Conservation (phyloP, 2,329 filamentous ascomycete species). For the Salinomyces thailandicus region DNA sequence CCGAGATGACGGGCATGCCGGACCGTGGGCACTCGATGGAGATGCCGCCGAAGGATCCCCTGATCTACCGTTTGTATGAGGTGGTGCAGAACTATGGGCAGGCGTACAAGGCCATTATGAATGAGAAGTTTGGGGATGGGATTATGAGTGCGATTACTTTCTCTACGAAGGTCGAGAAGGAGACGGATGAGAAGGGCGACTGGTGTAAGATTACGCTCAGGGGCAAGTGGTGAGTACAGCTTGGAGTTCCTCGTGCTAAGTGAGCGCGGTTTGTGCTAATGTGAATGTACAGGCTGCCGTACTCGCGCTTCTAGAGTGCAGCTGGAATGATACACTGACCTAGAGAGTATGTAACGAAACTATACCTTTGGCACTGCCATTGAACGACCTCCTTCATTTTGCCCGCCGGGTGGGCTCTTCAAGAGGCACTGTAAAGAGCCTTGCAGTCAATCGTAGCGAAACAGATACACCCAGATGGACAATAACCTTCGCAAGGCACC, state of each 20-base stretch:
- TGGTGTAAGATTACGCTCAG: constrained; percentile 79
- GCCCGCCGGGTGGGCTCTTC: too few relatives aligned
- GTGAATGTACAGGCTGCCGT: constrained; percentile 34
- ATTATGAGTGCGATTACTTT: constrained; percentile 97
- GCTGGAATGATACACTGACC: too few relatives aligned
- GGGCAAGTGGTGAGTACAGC: constrained; percentile 62
- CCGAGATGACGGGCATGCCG: constrained; percentile 61
- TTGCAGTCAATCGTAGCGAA: too few relatives aligned
- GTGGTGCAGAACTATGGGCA: constrained; percentile 96
- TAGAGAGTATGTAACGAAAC: too few relatives aligned
- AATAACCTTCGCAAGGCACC: too few relatives aligned
- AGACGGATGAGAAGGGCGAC: constrained; percentile 71
- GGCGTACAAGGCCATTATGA: constrained; percentile 87
- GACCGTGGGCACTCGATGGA: constrained; percentile 69
- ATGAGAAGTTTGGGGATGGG: constrained; percentile 72
- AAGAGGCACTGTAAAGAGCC: too few relatives aligned
- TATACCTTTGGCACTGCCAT: too few relatives aligned
- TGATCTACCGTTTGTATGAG: constrained; percentile 87
- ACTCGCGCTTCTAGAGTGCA: constrained; percentile 38
- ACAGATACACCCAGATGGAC: too few relatives aligned
- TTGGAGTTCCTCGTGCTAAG: neutral
- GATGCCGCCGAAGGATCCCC: constrained; percentile 74
- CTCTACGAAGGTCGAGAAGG: constrained; percentile 71
- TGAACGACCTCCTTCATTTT: too few relatives aligned
- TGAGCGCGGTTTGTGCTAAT: constrained; percentile 6